phyloP scores from a whole-genome alignment of 352 stramenopile species.

The Phytophthora litchii region DNA sequence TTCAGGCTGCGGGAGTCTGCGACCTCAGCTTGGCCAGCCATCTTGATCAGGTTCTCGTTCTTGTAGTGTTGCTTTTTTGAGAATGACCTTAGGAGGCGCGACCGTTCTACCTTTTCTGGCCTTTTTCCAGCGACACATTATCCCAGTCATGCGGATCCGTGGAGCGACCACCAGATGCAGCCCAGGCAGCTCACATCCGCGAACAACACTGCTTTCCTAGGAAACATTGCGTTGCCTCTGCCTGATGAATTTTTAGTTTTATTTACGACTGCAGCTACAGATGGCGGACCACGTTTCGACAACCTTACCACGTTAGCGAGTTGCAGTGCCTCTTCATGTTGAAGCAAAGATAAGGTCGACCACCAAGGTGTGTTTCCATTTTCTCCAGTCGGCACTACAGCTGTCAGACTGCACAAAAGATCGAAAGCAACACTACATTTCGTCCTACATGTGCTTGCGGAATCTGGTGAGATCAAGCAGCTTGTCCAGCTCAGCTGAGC shows the following conservation, averaged over 20 bases:
- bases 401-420: constrained; percentile 10
- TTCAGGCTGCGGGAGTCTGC: constrained; percentile 1
- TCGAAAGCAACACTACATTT: constrained; percentile 10
- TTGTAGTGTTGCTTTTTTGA: constrained; percentile 28
- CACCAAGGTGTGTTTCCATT: constrained; percentile 22
- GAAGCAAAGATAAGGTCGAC: constrained; percentile 9
- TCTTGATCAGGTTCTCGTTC: constrained; percentile 27
- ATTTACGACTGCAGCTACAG: constrained; percentile 3
- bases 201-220: constrained; percentile 31
- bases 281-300: neutral
- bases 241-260: constrained; percentile 16
- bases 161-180: constrained; percentile 12
- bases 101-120: constrained; percentile 24
- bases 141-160: constrained; percentile 14
- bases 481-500: constrained; percentile 43
- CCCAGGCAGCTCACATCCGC: constrained; percentile 24
- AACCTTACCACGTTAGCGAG: neutral
- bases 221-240: constrained; percentile 5
- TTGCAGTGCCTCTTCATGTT: constrained; percentile 21
- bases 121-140: constrained; percentile 17
- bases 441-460: constrained; percentile 23
- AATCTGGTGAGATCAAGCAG: constrained; percentile 30
- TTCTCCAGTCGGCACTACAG: constrained; percentile 27
- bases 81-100: constrained; percentile 19
- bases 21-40: constrained; percentile 23